Evolutionary conservation across 495 filamentous ascomycete genomes (phyloP).

Genomic region (Beverwykella pulmonaria): DNA sequence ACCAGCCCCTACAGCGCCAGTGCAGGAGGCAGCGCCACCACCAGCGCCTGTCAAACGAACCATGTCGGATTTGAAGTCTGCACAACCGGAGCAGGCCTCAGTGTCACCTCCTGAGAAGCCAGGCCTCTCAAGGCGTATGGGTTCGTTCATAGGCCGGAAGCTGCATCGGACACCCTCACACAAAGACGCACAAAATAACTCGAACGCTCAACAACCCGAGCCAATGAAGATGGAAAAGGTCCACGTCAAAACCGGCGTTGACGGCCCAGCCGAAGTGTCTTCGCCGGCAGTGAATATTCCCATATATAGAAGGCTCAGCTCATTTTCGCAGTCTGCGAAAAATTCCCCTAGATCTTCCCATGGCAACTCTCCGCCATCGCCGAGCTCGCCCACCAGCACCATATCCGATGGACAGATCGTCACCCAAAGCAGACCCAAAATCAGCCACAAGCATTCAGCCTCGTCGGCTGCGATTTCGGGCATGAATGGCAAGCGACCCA

Average conservation of each 20-base stretch:
- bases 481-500: conserved; percentile 18
- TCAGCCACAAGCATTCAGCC: conserved; percentile 30
- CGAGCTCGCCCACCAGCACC: conserved; percentile 39
- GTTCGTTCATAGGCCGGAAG: conserved; percentile 30
- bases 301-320: conserved; percentile 26
- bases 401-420: conserved; percentile 27
- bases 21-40: neutral
- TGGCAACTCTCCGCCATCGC: conserved; percentile 35
- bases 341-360: conserved; percentile 35
- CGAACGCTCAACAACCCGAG: neutral
- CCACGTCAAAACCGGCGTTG: conserved; percentile 25
- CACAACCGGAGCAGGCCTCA: neutral
- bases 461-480: conserved; percentile 27
- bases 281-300: conserved; percentile 23
- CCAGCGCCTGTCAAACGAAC: conserved; percentile 18
- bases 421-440: neutral
- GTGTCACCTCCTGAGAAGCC: conserved; percentile 16
- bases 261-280: conserved; percentile 24
- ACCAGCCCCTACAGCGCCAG: neutral
- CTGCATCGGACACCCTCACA: conserved; percentile 28
- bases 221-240: conserved; percentile 9
- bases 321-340: conserved; percentile 35
- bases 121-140: conserved; percentile 26
- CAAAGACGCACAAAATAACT: conserved; percentile 10
- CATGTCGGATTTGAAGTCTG: conserved; percentile 7